phyloP scores from a whole-genome alignment of 805 yeast genomes.

The Candida krabiensis region DNA sequence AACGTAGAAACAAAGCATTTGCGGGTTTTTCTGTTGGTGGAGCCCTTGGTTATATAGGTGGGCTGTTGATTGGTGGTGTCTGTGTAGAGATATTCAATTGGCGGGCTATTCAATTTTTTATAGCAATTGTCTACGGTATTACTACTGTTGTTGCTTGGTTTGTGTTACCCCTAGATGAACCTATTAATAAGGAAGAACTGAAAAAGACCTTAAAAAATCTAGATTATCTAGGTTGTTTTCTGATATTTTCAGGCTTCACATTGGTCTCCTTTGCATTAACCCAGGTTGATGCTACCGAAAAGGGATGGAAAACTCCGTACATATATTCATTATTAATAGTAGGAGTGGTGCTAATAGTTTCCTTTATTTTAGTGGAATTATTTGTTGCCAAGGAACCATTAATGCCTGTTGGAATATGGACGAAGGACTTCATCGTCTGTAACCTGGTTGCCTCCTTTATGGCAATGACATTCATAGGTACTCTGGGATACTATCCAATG shows the following conservation, averaged over 20 bases:
- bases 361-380: constrained; percentile 34
- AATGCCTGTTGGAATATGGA: constrained; percentile 44
- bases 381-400: constrained; percentile 37
- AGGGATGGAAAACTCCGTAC: constrained; percentile 42
- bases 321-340: constrained; percentile 38
- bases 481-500: constrained; percentile 34
- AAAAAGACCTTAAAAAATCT: constrained; percentile 18
- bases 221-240: constrained; percentile 39
- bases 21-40: constrained; percentile 42
- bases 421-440: constrained; percentile 33
- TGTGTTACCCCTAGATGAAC: constrained; percentile 35
- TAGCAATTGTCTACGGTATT: constrained; percentile 36
- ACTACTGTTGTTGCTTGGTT: constrained; percentile 22
- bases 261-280: constrained; percentile 40
- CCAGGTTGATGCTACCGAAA: constrained; percentile 37
- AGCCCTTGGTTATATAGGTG: constrained; percentile 41
- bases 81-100: constrained; percentile 35
- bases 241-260: constrained; percentile 34
- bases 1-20: constrained; percentile 36
- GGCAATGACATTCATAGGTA: constrained; percentile 40
- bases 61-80: constrained; percentile 41
- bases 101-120: constrained; percentile 38
- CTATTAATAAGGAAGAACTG: constrained; percentile 14
- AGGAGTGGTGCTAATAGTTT: constrained; percentile 31
- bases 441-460: constrained; percentile 35